A percentile compares a stretch with the other conserved stretches of the same genome.
phyloP scores from a whole-genome alignment of 2,329 filamentous ascomycete genomes.

The Berkeleyomyces basicola region DNA sequence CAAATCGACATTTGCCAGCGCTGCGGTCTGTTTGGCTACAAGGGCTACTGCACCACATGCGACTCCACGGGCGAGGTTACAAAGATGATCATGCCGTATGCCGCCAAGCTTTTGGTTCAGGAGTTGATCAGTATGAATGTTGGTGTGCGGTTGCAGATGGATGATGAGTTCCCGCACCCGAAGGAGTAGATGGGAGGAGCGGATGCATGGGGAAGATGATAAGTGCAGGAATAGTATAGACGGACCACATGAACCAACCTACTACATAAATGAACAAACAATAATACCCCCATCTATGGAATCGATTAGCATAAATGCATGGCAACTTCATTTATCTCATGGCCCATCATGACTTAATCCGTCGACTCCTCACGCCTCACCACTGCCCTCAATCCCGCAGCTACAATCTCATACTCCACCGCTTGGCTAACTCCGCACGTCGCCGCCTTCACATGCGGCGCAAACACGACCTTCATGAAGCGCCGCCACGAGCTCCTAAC shows the following conservation, averaged over 20 bases:
- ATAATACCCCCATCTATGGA: not conserved
- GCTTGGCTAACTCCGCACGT: constrained; percentile 32
- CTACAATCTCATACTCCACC: constrained; percentile 60
- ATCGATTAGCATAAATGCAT: not conserved
- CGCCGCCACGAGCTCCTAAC: constrained; percentile 48
- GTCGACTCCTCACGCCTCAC: not conserved
- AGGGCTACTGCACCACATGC: constrained; percentile 88
- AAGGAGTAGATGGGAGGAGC: constrained; percentile 19
- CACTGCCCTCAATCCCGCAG: constrained; percentile 38
- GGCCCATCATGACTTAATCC: not conserved
- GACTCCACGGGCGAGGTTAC: constrained; percentile 70
- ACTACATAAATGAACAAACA: not conserved
- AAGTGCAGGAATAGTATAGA: not conserved
- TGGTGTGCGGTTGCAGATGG: constrained; percentile 75
- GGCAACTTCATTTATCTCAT: not conserved
- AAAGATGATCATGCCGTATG: constrained; percentile 93
- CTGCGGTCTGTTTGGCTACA: constrained; percentile 90
- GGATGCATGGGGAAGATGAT: not conserved
- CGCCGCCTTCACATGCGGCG: constrained; percentile 49
- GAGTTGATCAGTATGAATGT: constrained; percentile 98
- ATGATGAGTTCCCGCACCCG: constrained; percentile 77
- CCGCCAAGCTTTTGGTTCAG: constrained; percentile 88
- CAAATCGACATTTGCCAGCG: constrained; percentile 85
- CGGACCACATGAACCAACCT: not conserved
- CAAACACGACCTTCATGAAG: constrained; percentile 81